phyloP scores from a whole-genome alignment of 257 asterid species.

The Capsicum rhomboideum region DNA sequence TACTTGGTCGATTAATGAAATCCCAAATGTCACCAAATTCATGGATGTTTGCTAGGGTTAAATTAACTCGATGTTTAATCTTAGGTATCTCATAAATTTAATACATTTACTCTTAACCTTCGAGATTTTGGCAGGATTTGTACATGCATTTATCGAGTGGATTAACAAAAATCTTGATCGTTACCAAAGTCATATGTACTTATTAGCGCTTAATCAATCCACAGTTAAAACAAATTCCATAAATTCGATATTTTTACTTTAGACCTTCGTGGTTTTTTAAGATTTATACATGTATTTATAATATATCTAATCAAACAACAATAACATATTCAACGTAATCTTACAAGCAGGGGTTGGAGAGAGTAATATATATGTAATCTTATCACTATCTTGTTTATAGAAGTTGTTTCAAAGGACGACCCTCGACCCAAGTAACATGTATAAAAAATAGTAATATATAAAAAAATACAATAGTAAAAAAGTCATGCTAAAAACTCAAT shows the following conservation, averaged over 20 bases:
- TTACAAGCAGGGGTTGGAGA: too few species aligned
- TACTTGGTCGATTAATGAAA: background rate
- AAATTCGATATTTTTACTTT: background rate
- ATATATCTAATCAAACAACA: too few species aligned
- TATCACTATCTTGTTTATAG: too few species aligned
- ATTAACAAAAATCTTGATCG: background rate
- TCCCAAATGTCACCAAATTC: background rate
- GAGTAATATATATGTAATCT: too few species aligned
- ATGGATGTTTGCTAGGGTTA: background rate
- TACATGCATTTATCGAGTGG: background rate
- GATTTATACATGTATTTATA: too few species aligned
- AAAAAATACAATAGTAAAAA: too few species aligned
- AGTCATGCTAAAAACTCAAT: too few species aligned
- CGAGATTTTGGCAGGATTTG: background rate
- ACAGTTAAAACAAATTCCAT: background rate
- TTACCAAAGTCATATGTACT: background rate
- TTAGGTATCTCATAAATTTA: background rate
- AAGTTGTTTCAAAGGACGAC: too few species aligned
- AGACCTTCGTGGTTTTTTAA: background rate
- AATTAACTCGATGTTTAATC: background rate
- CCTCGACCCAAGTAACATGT: too few species aligned
- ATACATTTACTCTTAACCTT: background rate
- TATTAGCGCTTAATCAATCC: background rate
- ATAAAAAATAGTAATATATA: too few species aligned
- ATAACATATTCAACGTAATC: too few species aligned